Conservation (phyloP, 805 yeast genomes). For the Ogataea parapolymorpha region DNA sequence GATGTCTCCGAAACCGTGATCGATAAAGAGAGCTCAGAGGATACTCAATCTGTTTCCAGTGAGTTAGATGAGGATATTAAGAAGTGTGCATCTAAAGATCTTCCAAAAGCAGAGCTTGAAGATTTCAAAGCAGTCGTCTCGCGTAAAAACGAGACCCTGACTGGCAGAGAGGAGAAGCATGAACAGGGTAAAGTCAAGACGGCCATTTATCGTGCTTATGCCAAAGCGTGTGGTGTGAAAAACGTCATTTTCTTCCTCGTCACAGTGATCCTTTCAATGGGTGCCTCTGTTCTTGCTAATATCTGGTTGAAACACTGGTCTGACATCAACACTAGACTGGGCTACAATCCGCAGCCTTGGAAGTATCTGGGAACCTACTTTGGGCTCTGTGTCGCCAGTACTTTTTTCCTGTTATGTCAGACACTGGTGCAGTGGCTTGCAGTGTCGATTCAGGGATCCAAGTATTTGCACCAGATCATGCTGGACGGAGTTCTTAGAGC, state of each 20-base stretch:
- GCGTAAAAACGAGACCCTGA: constrained; percentile 39
- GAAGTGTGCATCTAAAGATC: constrained; percentile 36
- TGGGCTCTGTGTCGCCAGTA: constrained; percentile 65
- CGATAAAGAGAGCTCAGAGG: constrained; percentile 18
- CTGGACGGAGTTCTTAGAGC: constrained; percentile 70
- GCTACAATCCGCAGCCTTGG: constrained; percentile 68
- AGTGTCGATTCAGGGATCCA: constrained; percentile 83
- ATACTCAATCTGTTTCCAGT: constrained; percentile 15
- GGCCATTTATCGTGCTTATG: constrained; percentile 78
- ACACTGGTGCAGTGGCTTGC: constrained; percentile 69
- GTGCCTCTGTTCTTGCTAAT: constrained; percentile 63
- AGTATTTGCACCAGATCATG: constrained; percentile 71
- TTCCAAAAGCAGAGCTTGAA: constrained; percentile 62
- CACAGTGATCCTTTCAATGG: constrained; percentile 56
- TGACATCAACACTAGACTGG: constrained; percentile 70
- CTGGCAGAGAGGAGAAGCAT: constrained; percentile 64
- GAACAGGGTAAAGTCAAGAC: constrained; percentile 95
- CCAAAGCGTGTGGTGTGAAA: constrained; percentile 76
- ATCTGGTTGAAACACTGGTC: constrained; percentile 98
- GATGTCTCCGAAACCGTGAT: constrained; percentile 15
- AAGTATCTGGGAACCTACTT: constrained; percentile 75
- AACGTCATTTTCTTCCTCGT: constrained; percentile 57
- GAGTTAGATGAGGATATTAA: constrained; percentile 30
- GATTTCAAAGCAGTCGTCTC: constrained; percentile 36
- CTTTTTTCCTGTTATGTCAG: constrained; percentile 60